phyloP scores from a whole-genome alignment of 371 early-diverging fungal species.

The Mortierella sp. region DNA sequence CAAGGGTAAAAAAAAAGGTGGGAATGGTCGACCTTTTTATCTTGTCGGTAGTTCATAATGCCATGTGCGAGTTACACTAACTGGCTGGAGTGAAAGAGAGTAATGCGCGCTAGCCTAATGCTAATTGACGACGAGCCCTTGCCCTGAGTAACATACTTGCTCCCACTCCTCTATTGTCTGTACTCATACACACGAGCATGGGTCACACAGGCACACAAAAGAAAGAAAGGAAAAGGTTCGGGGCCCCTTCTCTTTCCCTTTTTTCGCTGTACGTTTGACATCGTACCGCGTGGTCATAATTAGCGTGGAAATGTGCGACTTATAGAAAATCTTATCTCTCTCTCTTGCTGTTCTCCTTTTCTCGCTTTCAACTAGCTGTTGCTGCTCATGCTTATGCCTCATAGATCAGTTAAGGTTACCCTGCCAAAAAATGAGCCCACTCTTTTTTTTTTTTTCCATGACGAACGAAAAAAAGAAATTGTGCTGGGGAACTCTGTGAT shows the following conservation, averaged over 20 bases:
- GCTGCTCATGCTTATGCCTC: not conserved
- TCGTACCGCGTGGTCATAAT: not conserved
- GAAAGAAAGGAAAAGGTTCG: not conserved
- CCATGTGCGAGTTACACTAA: not conserved
- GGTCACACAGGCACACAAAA: not conserved
- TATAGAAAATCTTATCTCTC: not conserved
- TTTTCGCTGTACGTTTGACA: not conserved
- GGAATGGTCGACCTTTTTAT: conserved; percentile 5
- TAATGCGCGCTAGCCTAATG: not conserved
- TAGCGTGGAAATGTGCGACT: not conserved
- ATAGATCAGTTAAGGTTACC: not conserved
- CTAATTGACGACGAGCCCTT: not conserved
- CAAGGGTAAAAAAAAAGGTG: not conserved
- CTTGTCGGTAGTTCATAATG: not conserved
- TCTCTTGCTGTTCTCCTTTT: not conserved
- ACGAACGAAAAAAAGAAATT: not conserved
- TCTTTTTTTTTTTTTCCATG: not conserved
- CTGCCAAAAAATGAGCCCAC: not conserved
- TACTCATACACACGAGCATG: not conserved
- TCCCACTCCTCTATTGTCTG: not conserved
- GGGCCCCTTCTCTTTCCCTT: not conserved
- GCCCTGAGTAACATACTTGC: not conserved
- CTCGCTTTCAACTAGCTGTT: not conserved
- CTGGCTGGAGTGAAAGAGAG: not conserved
- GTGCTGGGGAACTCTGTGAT: conserved; percentile 5